These are phyloP conservation scores for Agapanthus africanus DNA, from an alignment of 106 monocot species.

Conservation along the genomic window DNA sequence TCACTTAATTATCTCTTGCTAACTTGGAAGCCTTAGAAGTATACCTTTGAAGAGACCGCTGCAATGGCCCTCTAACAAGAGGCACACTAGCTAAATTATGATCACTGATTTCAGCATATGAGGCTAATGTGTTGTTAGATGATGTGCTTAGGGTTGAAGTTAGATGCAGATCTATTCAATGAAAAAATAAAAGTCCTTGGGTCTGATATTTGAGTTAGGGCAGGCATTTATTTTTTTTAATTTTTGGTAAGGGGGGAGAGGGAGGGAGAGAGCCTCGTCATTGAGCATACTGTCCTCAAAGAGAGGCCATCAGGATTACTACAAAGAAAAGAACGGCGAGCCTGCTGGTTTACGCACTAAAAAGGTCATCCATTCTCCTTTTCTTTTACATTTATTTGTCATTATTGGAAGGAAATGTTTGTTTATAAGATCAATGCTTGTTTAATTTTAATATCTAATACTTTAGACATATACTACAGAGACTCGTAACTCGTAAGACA, in stretches of 20 bases:
- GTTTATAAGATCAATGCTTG: too few species aligned
- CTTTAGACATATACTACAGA: background rate
- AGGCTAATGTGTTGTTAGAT: too few species aligned
- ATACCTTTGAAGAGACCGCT: background rate
- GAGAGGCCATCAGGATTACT: conserved; percentile 60
- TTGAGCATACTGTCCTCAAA: conserved; percentile 56
- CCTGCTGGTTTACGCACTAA: conserved; percentile 80
- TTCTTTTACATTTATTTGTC: too few species aligned
- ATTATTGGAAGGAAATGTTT: too few species aligned
- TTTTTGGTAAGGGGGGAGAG: too few species aligned
- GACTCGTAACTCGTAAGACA: too few species aligned
- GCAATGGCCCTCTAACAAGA: background rate
- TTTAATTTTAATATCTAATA: too few species aligned
- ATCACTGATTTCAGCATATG: background rate
- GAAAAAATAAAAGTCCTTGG: conserved; percentile 80
- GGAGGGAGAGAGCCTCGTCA: conserved; percentile 70
- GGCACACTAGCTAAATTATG: background rate
- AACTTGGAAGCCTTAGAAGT: background rate
- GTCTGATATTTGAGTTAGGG: conserved; percentile 56
- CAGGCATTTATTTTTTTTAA: too few species aligned
- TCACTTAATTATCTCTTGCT: too few species aligned
- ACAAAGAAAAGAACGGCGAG: conserved; percentile 95
- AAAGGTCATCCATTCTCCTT: conserved; percentile 37
- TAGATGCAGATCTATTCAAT: too few species aligned
- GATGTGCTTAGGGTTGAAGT: too few species aligned